Evolutionary conservation across 108 stramenopile genomes (phyloP), one percentile per base, ranked within the genome.

Genomic region (Fragilaria crotonensis): DNA sequence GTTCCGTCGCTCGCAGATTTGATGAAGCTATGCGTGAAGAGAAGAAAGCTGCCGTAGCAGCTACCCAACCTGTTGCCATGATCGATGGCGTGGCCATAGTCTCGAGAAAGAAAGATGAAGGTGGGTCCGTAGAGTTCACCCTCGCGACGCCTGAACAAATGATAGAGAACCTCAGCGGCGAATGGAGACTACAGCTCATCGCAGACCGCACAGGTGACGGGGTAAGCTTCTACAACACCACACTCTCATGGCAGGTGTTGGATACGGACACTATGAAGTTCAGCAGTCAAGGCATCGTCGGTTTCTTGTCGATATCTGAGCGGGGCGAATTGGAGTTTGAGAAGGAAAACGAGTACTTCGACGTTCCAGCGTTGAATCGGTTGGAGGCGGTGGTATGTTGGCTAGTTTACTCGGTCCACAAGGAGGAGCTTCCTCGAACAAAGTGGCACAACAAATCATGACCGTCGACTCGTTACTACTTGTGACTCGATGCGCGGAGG

Each of bases 121-220:
- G 70, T 53, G 61, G 64, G 49, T 30, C 48, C 1, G 63, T 60
- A 4, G 79, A 81, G 18, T 92, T 85, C 60, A 54, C 66, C 21
- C 73, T 92, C 1, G 57, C 59, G n/a, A 74, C 65, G 58, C 47
- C 85, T 2, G 52, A 69, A 14, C 78, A 82, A 52, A 89, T 82
- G 65, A 55, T 78, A 25, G 72, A 70, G 33, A 87, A 79, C 57
- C 52, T 88, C 9, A 67, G 69, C 5, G 90, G 90, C 1, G 70
- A 78, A 60, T 92, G 90, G 90, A 73, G 69, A 47, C 65, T 92
- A 19, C 90, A 92, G 30, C 64, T 92, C 0, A 64, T 92, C 51
- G 90, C 87, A 2, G 90, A 92, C 60, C 80, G 78, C 46, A 64
- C 59, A 29, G 90, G 90, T 0, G 90, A 92, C 52, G 87, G 87